Base-by-base conservation (phyloP, 306 rosid genomes). In the Cucurbita pepo region DNA sequence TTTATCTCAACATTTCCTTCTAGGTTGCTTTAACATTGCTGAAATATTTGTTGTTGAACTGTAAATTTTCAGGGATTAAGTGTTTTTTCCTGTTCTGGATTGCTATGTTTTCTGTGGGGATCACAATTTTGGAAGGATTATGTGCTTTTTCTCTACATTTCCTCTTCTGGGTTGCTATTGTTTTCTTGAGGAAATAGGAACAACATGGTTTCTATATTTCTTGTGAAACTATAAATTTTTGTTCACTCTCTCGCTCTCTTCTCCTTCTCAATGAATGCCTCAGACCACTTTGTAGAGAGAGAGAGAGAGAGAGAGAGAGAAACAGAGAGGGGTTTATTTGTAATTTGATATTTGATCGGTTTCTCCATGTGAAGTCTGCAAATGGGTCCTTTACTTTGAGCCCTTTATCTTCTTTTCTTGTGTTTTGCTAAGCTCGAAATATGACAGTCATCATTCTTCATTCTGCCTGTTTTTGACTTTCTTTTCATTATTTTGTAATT, bases 381-480 rank as follows among this genome's bases (percentile, higher is more conserved):
- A 71, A 72, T 63, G 63, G 60, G 76, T 75, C 51, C 38, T 73
- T 22, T 43, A 56, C 65, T 57, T 56, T 73, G 21, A 73, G 53
- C 43, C 69, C 76, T 60, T 58, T 47, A 52, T 63, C 63, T 74
- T 79, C 59, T 67, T 75, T 45, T 56, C 62, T 54, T 74, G 37
- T 66, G 64, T 40, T 73, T 55, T 43, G 53, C 41, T 57, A 73
- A 43, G 54, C 38, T 56, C 76, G 51, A 54, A 11, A 57, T 38
- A 62, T 73, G 53, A 57, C 65, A 56, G 43, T 73, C 40, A 73
- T 73, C 76, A 73, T 19, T 57, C 34, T 37, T 56, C 69, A 22
- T 10, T 57, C 44, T 43, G 54, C 56, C 76, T 38, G 14, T 43
- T 36, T 55, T 73, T 56, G 55, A 56, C 76, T 58, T 56, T 73